phyloP scores from a whole-genome alignment of 73 alveolate species.

The Paramecium primaurelia region DNA sequence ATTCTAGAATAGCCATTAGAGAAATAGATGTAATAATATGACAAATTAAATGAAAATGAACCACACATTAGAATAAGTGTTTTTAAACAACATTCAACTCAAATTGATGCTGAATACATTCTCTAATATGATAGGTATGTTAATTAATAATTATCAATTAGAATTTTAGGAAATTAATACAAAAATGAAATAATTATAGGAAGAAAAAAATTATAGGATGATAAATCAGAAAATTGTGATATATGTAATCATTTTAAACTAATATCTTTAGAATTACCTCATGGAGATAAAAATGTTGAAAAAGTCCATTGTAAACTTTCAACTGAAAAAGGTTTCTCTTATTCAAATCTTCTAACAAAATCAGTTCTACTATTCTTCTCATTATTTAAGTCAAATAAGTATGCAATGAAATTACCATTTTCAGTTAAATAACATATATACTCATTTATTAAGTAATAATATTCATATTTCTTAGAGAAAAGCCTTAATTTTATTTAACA shows the following conservation, averaged over 20 bases:
- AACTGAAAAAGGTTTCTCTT: conserved; percentile 25
- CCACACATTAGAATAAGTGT: conserved; percentile 36
- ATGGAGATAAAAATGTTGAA: conserved; percentile 40
- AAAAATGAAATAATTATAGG: conserved; percentile 11
- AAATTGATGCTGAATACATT: neutral
- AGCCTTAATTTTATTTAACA: neutral
- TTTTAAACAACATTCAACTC: neutral
- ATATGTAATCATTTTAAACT: neutral
- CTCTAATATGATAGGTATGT: conserved; percentile 10
- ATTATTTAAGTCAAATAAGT: neutral
- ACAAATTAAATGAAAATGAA: neutral
- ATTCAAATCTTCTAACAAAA: neutral
- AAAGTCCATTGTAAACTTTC: neutral
- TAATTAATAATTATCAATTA: neutral
- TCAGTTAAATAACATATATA: neutral
- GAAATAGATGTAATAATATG: neutral
- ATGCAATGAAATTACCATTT: neutral
- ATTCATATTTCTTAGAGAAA: neutral
- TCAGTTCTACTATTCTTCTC: neutral
- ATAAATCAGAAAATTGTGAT: neutral
- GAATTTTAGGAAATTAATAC: neutral
- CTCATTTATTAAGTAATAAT: neutral
- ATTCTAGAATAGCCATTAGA: neutral
- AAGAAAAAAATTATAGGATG: neutral
- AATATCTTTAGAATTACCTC: neutral